Evolutionary conservation across 2,329 filamentous ascomycete species (phyloP), one percentile per base, ranked within the genome.

Genomic region (Raffaelea deltoideospora): DNA sequence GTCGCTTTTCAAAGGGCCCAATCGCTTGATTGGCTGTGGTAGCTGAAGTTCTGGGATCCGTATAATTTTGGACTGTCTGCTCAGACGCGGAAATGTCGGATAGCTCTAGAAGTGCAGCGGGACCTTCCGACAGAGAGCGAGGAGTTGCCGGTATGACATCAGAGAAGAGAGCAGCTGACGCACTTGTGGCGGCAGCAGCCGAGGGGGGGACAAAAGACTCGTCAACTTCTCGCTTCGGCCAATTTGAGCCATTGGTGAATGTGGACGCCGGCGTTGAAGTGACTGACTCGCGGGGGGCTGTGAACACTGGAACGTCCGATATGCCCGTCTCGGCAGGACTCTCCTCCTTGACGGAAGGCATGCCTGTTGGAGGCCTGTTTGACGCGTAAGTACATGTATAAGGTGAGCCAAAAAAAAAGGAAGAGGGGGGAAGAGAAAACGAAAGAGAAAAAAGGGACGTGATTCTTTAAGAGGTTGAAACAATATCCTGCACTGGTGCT

Each of bases 271-370:
- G 38, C 11, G 40, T 42, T 2, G 40, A 40, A 22, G 42, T 37
- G 14, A 33, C 35, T 5, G 42, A 41, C n/a, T 34, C 32, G 31
- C 27, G 40, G 18, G 40, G 13, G 11, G 14, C 37, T 10, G 37
- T 23, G 13, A 43, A 44, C 13, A 35, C 31, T 5, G 42, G 38
- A 14, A 43, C 15, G 20, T 40, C 42, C 5, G 42, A 41, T 14
- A 45, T 31, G 29, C 37, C 42, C 17, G 33, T 37, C 3, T 34
- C 43, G 19, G 31, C 35, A 8, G 40, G 42, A 31, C 40, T 40
- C 39, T 45, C 43, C 35, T 45, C 42, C 34, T 44, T 45, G 24
- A 44, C 24, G 23, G 40, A 34, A 10, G 35, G 22, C 35, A 39
- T 40, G 14, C 19, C 29, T 19, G 33, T 31, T 17, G 35, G 21